Conservation (phyloP, 768 basidiomycete genomes). For the Suillus americanus region DNA sequence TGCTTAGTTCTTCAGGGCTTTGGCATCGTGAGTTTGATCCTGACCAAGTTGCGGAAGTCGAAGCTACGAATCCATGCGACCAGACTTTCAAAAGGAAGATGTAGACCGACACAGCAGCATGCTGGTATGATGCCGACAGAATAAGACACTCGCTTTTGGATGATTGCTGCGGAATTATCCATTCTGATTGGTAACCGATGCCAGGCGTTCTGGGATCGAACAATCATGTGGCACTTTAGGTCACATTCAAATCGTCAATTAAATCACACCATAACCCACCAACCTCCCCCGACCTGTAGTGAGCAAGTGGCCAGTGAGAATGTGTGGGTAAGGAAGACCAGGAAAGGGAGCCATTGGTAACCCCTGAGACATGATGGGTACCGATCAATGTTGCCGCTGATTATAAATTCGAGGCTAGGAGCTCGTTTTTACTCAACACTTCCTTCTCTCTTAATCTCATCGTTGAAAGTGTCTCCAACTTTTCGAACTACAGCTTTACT, state of each 20-base stretch:
- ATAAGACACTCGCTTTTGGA: neutral
- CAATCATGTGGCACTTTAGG: neutral
- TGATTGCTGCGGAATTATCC: neutral
- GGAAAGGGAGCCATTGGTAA: slow-evolving; percentile 22
- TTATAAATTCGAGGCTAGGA: slow-evolving; percentile 19
- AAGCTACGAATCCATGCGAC: neutral
- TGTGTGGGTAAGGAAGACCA: slow-evolving; percentile 23
- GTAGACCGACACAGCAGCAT: neutral
- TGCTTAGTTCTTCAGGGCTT: slow-evolving; percentile 3
- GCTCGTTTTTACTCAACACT: neutral
- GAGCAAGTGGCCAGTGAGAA: slow-evolving; percentile 15
- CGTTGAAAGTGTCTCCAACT: neutral
- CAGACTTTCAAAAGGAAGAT: neutral
- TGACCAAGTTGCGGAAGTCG: neutral
- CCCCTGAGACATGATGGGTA: neutral
- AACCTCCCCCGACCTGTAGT: neutral
- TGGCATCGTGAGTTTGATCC: neutral
- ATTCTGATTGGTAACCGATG: neutral
- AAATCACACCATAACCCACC: neutral
- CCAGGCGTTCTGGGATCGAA: neutral
- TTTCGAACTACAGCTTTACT: neutral
- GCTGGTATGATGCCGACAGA: neutral
- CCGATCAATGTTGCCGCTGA: neutral
- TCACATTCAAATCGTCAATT: neutral
- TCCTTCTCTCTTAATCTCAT: neutral